Evolutionary conservation across 2,329 filamentous ascomycete species (phyloP), one percentile per base, ranked within the genome.

Genomic region (Calonectria honghensis): DNA sequence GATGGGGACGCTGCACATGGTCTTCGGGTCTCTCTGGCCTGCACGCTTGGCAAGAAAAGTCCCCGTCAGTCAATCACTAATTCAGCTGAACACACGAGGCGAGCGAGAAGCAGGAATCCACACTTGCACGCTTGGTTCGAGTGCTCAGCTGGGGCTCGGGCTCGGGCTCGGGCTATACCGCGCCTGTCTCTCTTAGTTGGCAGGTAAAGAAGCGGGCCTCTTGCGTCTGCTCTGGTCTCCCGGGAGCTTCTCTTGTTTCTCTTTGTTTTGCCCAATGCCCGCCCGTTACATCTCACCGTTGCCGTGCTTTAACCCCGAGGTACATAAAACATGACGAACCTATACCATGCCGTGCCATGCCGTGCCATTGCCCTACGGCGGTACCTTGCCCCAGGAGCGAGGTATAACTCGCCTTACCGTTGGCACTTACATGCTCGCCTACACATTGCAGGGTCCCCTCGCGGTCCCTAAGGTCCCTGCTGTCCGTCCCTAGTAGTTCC

Each of bases 151-250:
- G 57, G 57, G 57, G 57, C 57, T 63, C 57, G 57, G 57, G 51
- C 27, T 54, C n/a, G 51, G 51, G 57, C 57, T 63, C 57, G 57
- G 57, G 57, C 57, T 63, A 63, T 63, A 63, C 57, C 57, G 57
- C 35, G 57, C 37, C 57, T 63, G 57, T 41, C 39, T 54, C 31
- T 45, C 61, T 65, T 35, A 35, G 24, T 65, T 45, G 64, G 29
- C 50, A 48, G n/a, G 45, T 24, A 73, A 70, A 73, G 68, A 65
- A 72, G 79, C 78, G 71, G 78, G 32, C 64, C 50, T 64, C 61
- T 32, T 59, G 24, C 9, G 51, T 32, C 51, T 54, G 14, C 2
- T 65, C 57, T 61, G 57, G 9, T 65, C 39, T 65, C 61, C 31
- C 39, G 18, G 24, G 18, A 50, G 27, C 29, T 31, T 48, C 39